These are phyloP conservation scores for Kwoniella sp. DNA, from an alignment of 768 basidiomycete species.

Conservation along the genomic window DNA sequence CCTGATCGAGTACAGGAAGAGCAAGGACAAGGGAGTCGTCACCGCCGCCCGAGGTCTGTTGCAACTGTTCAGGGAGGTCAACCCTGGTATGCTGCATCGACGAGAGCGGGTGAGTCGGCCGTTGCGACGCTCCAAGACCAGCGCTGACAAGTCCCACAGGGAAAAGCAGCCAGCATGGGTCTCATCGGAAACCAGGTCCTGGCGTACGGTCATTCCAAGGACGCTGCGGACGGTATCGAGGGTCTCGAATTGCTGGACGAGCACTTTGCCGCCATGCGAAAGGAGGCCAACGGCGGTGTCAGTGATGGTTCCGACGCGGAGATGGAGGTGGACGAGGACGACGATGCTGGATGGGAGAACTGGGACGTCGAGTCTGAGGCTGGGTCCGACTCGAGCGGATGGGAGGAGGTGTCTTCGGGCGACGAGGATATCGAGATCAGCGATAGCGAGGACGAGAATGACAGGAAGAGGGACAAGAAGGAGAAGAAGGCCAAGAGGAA, in stretches of 20 bases:
- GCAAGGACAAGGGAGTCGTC: conserved; percentile 85
- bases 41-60: conserved; percentile 82
- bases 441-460: conserved; percentile 75
- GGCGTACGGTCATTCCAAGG: conserved; percentile 74
- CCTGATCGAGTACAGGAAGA: conserved; percentile 90
- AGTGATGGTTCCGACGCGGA: conserved; percentile 52
- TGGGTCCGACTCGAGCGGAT: conserved; percentile 57
- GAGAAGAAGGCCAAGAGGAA: conserved; percentile 27
- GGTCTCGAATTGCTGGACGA: conserved; percentile 83
- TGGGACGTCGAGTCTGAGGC: conserved; percentile 70
- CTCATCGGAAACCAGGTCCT: conserved; percentile 60
- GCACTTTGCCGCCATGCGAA: conserved; percentile 67
- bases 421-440: conserved; percentile 68
- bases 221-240: conserved; percentile 78
- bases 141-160: conserved; percentile 53
- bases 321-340: conserved; percentile 52
- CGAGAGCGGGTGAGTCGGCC: conserved; percentile 58
- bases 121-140: neutral
- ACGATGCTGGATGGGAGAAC: conserved; percentile 71
- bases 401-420: conserved; percentile 71
- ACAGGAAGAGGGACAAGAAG: conserved; percentile 27
- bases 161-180: conserved; percentile 84
- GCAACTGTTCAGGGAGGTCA: conserved; percentile 90
- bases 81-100: conserved; percentile 83
- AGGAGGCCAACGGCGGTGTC: conserved; percentile 56